Evolutionary conservation across 2,329 filamentous ascomycete species (phyloP).

Genomic region (Neofusicoccum umdonicola): DNA sequence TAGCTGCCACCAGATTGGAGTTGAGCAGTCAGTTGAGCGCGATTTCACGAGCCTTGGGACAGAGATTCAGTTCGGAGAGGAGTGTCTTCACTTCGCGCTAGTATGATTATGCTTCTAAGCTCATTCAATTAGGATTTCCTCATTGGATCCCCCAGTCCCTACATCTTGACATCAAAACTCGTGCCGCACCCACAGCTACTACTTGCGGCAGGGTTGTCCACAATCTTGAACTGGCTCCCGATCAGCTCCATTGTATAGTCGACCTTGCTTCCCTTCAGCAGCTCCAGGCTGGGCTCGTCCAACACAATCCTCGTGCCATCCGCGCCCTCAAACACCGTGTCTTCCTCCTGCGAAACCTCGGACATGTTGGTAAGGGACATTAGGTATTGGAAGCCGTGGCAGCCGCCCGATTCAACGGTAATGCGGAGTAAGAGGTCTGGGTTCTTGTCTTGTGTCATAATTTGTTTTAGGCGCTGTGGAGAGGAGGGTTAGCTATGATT

Average conservation of each 20-base stretch:
- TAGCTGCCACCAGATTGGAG: not conserved
- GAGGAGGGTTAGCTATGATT: not conserved
- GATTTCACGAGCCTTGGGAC: too few species aligned
- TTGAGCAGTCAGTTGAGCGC: too few species aligned
- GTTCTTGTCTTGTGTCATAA: conserved; percentile 54
- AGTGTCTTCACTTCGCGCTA: too few species aligned
- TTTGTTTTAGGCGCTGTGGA: conserved; percentile 66
- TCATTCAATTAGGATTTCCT: too few species aligned
- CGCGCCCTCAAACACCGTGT: conserved; percentile 79
- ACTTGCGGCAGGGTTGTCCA: conserved; percentile 85
- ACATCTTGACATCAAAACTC: conserved; percentile 84
- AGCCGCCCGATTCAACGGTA: conserved; percentile 88
- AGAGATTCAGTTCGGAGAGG: too few species aligned
- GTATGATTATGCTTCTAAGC: too few species aligned
- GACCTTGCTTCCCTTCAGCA: conserved; percentile 90
- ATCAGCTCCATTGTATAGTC: conserved; percentile 97
- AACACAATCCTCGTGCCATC: conserved; percentile 76
- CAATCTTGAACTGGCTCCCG: conserved; percentile 91
- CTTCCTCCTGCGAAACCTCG: conserved; percentile 63
- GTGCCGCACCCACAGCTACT: conserved; percentile 97
- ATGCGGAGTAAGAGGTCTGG: conserved; percentile 85
- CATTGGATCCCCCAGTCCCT: not conserved
- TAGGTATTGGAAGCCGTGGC: conserved; percentile 96
- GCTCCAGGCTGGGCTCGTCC: conserved; percentile 80
- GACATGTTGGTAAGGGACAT: conserved; percentile 72